Evolutionary conservation across 352 stramenopile genomes (phyloP).

Genomic region (Bremia lactucae): DNA sequence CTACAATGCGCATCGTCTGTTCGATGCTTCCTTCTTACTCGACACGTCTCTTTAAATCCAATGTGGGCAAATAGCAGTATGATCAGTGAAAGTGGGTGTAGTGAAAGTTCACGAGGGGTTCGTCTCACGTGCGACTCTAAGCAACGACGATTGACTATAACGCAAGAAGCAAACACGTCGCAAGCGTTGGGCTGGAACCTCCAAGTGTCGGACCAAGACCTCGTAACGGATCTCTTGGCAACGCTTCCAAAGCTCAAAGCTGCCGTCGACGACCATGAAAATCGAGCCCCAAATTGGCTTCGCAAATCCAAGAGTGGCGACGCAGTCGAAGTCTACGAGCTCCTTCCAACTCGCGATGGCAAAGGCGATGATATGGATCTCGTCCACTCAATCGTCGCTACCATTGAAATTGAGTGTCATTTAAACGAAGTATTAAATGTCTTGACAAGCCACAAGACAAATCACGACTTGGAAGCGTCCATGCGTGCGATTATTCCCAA

Average conservation of each 20-base stretch:
- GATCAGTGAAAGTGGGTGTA: conserved; percentile 24
- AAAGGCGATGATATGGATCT: conserved; percentile 40
- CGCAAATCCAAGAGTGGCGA: conserved; percentile 35
- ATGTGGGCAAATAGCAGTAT: conserved; percentile 29
- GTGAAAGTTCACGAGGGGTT: conserved; percentile 17
- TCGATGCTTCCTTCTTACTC: too few species aligned
- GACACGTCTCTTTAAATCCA: too few species aligned
- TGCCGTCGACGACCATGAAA: conserved; percentile 26
- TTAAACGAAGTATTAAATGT: conserved; percentile 61
- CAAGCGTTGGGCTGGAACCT: conserved; percentile 9
- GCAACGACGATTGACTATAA: conserved; percentile 17
- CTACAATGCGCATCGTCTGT: too few species aligned
- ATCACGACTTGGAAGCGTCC: conserved; percentile 32
- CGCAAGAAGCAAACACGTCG: conserved; percentile 3
- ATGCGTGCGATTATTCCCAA: conserved; percentile 33
- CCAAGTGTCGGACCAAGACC: conserved; percentile 29
- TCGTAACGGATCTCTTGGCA: conserved; percentile 32
- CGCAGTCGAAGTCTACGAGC: conserved; percentile 36
- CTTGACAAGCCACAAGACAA: conserved; percentile 33
- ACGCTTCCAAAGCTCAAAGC: conserved; percentile 33
- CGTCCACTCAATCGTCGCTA: conserved; percentile 35
- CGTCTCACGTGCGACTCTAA: conserved; percentile 14
- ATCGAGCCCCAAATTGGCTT: conserved; percentile 26
- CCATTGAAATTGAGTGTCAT: conserved; percentile 41
- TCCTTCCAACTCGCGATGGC: conserved; percentile 20